These are phyloP conservation scores for Podaxis sp. DNA, from an alignment of 768 basidiomycete genomes.

Conservation along the genomic window DNA sequence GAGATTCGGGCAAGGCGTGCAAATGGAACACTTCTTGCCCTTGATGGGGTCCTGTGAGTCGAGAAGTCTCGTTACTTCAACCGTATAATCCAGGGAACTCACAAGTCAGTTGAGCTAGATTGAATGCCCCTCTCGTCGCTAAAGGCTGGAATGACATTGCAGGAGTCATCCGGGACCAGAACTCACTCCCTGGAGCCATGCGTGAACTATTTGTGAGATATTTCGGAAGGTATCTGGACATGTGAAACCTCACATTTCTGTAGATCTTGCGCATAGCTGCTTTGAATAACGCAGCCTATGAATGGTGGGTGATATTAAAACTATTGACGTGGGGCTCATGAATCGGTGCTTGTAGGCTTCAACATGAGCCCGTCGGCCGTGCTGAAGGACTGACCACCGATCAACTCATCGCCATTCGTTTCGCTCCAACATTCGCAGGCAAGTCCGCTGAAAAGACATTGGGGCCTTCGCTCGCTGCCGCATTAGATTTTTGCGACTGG, in stretches of 20 bases:
- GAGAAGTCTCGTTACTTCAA: neutral
- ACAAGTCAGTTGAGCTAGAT: neutral
- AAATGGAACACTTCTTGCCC: conserved; percentile 35
- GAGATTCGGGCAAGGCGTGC: conserved; percentile 32
- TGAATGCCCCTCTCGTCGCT: conserved; percentile 38
- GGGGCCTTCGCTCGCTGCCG: conserved; percentile 47
- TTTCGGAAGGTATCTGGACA: neutral
- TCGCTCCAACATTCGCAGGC: conserved; percentile 39
- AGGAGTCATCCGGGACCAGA: conserved; percentile 48
- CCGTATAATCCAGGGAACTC: neutral
- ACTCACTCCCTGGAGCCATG: conserved; percentile 46
- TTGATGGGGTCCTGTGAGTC: conserved; percentile 39
- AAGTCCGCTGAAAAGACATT: conserved; percentile 33
- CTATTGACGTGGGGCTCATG: neutral
- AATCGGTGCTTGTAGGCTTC: conserved; percentile 32
- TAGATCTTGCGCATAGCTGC: conserved; percentile 54
- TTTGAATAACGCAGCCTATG: conserved; percentile 48
- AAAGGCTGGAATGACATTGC: conserved; percentile 50
- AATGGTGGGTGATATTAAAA: conserved; percentile 30
- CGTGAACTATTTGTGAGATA: conserved; percentile 49
- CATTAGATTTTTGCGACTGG: conserved; percentile 57
- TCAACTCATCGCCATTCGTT: conserved; percentile 57
- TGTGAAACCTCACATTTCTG: neutral
- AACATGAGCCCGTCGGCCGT: conserved; percentile 53
- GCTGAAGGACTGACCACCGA: conserved; percentile 49